These are phyloP conservation scores for Solanum virginianum DNA, from an alignment of 257 asterid species.

Conservation along the genomic window DNA sequence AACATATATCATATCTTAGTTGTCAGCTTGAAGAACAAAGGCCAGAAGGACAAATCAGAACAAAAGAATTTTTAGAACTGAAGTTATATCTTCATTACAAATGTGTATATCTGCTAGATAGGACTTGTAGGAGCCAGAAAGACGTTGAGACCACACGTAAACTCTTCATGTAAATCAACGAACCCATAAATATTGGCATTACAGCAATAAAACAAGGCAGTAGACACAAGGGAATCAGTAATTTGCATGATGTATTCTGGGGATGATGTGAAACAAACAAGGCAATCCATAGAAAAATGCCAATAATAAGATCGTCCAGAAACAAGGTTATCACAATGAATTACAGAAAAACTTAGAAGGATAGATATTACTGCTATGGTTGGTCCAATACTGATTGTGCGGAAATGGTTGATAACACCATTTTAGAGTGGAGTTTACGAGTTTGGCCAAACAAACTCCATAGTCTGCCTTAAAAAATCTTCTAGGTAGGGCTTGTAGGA, in stretches of 20 bases:
- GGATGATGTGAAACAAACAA: background rate
- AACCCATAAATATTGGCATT: background rate
- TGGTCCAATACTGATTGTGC: background rate
- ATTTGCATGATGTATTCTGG: background rate
- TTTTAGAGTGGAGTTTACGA: background rate
- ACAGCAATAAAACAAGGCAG: background rate
- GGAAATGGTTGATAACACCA: background rate
- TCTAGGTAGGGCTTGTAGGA: background rate
- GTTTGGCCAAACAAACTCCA: background rate
- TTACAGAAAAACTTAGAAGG: background rate
- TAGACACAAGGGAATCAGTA: background rate
- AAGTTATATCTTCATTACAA: background rate
- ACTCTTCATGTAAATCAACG: background rate
- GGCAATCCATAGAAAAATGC: background rate
- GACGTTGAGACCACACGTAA: background rate
- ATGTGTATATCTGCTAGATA: background rate
- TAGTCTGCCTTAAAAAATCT: background rate
- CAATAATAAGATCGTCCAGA: background rate
- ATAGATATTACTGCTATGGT: background rate
- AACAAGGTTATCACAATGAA: background rate
- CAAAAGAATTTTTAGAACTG: background rate
- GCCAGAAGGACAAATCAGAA: background rate
- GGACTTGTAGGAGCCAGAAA: background rate
- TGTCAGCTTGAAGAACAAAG: background rate
- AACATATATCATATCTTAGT: background rate